Evolutionary conservation across 768 basidiomycete genomes (phyloP).

Genomic region (Lactifluus hygrophoroides): DNA sequence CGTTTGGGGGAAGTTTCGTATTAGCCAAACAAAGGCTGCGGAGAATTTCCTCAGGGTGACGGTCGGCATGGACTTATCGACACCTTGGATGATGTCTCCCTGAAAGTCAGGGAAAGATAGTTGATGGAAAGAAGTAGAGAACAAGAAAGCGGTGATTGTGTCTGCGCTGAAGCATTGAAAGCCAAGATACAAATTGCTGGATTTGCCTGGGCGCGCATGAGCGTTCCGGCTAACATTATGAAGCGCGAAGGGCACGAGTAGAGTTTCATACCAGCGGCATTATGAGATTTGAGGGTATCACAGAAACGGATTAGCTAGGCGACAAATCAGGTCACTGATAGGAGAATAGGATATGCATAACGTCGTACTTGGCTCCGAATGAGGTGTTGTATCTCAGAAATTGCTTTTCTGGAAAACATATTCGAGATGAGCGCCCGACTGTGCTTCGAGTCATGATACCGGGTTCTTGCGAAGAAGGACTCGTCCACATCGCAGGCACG

Average conservation of each 20-base stretch:
- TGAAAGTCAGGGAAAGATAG: constrained; percentile 30
- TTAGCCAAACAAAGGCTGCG: neutral
- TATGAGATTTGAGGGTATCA: neutral
- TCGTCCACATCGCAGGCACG: constrained; percentile 29
- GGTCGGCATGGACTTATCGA: constrained; percentile 26
- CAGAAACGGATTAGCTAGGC: constrained; percentile 30
- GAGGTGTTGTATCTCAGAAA: constrained; percentile 29
- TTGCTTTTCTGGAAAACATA: constrained; percentile 34
- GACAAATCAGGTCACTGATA: neutral
- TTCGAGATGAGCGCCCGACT: constrained; percentile 29
- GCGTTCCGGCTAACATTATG: neutral
- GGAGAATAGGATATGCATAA: neutral
- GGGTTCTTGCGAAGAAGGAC: constrained; percentile 31
- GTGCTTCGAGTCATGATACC: constrained; percentile 28
- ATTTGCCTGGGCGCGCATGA: neutral
- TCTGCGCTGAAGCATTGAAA: constrained; percentile 37
- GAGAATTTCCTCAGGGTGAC: constrained; percentile 19
- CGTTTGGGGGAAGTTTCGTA: neutral
- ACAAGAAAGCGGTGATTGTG: constrained; percentile 37
- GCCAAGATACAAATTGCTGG: constrained; percentile 33
- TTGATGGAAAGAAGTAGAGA: constrained; percentile 28
- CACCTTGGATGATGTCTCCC: constrained; percentile 28
- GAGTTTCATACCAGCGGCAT: constrained; percentile 8
- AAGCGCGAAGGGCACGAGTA: neutral
- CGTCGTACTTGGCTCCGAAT: constrained; percentile 27